Evolutionary conservation across 192 early-diverging fungal species (phyloP).

Genomic region (Diversispora eburnea): DNA sequence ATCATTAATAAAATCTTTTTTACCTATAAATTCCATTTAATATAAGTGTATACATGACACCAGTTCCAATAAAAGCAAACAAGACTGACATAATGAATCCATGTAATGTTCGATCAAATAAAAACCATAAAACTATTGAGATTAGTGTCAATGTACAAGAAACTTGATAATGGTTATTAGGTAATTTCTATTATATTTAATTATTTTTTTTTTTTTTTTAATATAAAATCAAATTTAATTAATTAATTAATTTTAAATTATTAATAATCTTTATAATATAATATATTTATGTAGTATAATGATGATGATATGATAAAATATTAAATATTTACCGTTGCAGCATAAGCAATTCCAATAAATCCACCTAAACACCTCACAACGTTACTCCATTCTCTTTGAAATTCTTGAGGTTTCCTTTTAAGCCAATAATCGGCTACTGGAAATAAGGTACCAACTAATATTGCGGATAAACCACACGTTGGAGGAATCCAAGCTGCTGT

Average conservation of each 20-base stretch:
- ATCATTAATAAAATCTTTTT: background rate
- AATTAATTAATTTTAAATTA: no score
- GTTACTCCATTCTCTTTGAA: constrained; percentile 51
- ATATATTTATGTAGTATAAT: background rate
- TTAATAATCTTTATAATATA: no score
- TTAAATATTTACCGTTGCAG: constrained; percentile 42
- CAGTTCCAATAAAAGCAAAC: constrained; percentile 57
- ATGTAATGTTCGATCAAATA: constrained; percentile 67
- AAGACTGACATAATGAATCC: constrained; percentile 57
- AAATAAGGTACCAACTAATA: constrained; percentile 58
- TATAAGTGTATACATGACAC: constrained; percentile 55
- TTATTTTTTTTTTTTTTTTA: no score
- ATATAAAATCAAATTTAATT: no score
- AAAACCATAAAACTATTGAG: constrained; percentile 62
- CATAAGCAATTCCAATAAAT: constrained; percentile 63
- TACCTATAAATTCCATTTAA: constrained; percentile 61
- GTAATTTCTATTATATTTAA: constrained; percentile 39
- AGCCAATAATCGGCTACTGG: constrained; percentile 53
- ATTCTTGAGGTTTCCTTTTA: constrained; percentile 38
- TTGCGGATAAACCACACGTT: constrained; percentile 55
- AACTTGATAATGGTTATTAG: constrained; percentile 55
- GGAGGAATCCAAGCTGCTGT: constrained; percentile 62
- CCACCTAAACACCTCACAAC: constrained; percentile 51
- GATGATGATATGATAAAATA: background rate
- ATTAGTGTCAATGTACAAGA: constrained; percentile 56